Percentiles rank a stretch among this genome's conserved stretches.
Conservation (phyloP, 495 filamentous ascomycete species). For the Penicillium manginii region DNA sequence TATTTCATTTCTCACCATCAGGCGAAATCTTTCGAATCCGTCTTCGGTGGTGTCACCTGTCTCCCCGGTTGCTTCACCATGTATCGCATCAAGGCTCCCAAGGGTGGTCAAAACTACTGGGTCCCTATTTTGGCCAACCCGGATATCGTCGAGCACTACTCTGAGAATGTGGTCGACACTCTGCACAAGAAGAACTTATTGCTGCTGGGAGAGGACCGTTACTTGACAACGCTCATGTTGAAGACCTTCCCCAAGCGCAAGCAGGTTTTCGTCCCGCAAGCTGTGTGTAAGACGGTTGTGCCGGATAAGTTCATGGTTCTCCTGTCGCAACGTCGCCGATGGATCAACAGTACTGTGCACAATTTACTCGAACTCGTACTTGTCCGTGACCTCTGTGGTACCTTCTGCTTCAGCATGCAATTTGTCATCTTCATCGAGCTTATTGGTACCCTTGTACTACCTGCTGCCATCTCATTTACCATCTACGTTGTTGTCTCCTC, state of each 20-base stretch:
- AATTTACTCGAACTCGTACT: constrained; percentile 97
- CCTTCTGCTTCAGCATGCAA: constrained; percentile 99
- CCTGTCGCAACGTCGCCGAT: constrained; percentile 90
- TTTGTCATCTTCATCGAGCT: constrained; percentile 97
- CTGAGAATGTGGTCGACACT: constrained; percentile 98
- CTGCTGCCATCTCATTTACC: constrained; percentile 95
- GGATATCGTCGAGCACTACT: constrained; percentile 98
- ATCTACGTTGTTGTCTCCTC: constrained; percentile 93
- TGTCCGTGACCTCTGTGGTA: constrained; percentile 95
- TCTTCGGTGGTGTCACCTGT: constrained; percentile 99
- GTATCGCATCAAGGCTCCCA: constrained; percentile 99
- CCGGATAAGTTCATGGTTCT: constrained; percentile 92
- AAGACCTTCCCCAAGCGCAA: constrained; percentile 99
- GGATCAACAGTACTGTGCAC: constrained; percentile 99
- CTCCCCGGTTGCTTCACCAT: constrained; percentile 99
- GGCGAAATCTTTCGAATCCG: constrained; percentile 95
- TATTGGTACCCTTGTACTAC: constrained; percentile 90
- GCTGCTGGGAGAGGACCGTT: constrained; percentile 95
- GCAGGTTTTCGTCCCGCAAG: constrained; percentile 97
- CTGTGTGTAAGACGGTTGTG: constrained; percentile 97
- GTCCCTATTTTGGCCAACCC: constrained; percentile 98
- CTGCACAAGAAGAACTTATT: constrained; percentile 98
- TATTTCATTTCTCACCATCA: constrained; percentile 99
- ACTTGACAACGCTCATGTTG: constrained; percentile 95
- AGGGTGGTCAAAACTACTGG: constrained; percentile 99